Base-by-base conservation (phyloP, 169 alveolate genomes). In the Plasmodium vivax region DNA sequence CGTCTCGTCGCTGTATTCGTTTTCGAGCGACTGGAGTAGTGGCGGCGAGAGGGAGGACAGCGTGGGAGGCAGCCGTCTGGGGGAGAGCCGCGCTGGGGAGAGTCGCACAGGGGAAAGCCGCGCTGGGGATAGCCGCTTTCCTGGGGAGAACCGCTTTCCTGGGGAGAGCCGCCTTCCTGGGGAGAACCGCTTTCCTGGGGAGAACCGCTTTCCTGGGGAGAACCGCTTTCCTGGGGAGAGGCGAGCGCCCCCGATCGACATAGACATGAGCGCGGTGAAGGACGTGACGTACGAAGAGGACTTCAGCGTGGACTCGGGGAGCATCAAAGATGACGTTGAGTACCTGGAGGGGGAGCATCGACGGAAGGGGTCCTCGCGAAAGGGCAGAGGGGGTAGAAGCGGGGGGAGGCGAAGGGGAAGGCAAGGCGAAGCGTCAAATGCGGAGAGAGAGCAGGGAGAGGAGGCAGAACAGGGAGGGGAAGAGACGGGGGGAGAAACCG, bases 281-380 rank as follows among this genome's bases (percentile, higher is more conserved):
- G 72, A 88, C 23, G 36, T 88, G 6, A n/a, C 23, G 32, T 88
- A 88, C 32, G 94, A 88, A 2, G 94, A 88, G 0, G 94, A 88
- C 1, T 88, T 88, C 82, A 88, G 94, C 36, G 45, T 80, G 2
- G 90, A 88, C 6, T 88, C 94, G 0, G 90, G 91, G 0, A 88
- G 83, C 32, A 58, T 88, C 38, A 54, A 79, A 38, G 72, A 88
- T 36, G 94, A 88, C 3, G n/a, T 79, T 2, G 45, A 47, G 12
- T 79, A 27, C 51, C 34, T 79, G 12, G 79, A 85, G 23, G 80
- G 84, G 12, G 93, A 84, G 56, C 27, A 58, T 2, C 27, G 27
- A 27, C 23, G 38, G 51, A 1, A 54, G 23, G n/a, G 56, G 27
- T 38, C 2, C 32, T n/a, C 47, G 14, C 8, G 74, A 47, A 43